Conservation (phyloP, 371 early-diverging fungal species). For the Actinomortierella wolfii region DNA sequence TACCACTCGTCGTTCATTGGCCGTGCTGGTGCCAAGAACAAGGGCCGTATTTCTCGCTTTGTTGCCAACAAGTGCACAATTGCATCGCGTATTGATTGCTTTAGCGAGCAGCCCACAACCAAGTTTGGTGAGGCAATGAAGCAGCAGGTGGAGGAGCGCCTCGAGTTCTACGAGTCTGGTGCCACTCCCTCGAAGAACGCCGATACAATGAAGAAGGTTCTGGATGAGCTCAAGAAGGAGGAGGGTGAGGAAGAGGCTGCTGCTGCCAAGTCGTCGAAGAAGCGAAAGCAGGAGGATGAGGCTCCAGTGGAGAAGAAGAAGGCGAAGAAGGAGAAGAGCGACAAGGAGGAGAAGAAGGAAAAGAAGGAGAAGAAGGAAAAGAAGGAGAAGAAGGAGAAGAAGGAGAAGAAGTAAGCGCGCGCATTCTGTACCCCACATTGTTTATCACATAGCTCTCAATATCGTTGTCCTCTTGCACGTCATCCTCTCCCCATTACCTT, state of each 20-base stretch:
- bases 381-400: constrained; percentile 55
- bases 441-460: no score
- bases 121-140: constrained; percentile 96
- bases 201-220: constrained; percentile 92
- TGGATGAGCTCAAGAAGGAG: constrained; percentile 71
- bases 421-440: no score
- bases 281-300: constrained; percentile 30
- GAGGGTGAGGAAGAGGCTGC: constrained; percentile 53
- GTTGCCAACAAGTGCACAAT: constrained; percentile 99
- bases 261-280: constrained; percentile 1
- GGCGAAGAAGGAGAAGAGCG: constrained; percentile 54
- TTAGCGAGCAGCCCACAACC: constrained; percentile 84
- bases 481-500: no score
- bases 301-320: constrained; percentile 47
- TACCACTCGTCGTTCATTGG: constrained; percentile 97
- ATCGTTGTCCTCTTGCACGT: no score
- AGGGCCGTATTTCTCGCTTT: constrained; percentile 97
- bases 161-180: constrained; percentile 92
- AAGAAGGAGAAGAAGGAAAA: constrained; percentile 43
- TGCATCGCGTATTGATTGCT: constrained; percentile 98
- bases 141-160: constrained; percentile 95
- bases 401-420: constrained; percentile 44
- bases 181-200: constrained; percentile 89
- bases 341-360: constrained; percentile 49
- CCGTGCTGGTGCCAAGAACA: constrained; percentile 94